Percentiles rank a stretch among this genome's conserved stretches.
These are phyloP conservation scores for Apiospora marii DNA, from an alignment of 2,329 filamentous ascomycete species.

Conservation along the genomic window DNA sequence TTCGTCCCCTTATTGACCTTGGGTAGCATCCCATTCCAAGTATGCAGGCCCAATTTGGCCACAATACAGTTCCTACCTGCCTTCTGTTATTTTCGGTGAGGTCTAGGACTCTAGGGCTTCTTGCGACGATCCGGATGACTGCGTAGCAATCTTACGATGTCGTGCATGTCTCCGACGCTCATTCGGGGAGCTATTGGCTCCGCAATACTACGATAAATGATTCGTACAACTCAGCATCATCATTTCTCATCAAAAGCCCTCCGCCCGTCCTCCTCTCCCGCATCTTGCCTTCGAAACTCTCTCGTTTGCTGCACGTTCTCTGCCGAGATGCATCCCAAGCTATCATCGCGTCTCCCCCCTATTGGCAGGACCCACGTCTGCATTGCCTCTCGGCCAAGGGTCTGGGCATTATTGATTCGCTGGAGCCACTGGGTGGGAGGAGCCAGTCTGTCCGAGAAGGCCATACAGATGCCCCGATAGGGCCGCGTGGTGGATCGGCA, in stretches of 20 bases:
- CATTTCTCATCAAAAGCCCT: not conserved
- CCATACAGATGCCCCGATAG: not conserved
- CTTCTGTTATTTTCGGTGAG: not conserved
- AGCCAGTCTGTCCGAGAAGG: not conserved
- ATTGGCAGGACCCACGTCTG: constrained; percentile 8
- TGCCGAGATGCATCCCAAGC: not conserved
- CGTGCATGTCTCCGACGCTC: not conserved
- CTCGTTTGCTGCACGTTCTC: constrained; percentile 9
- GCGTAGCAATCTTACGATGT: constrained; percentile 12
- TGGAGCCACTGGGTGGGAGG: not conserved
- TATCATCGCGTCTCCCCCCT: not conserved
- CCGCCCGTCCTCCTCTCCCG: not conserved
- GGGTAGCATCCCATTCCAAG: constrained; percentile 1
- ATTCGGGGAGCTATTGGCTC: not conserved
- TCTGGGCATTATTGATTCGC: not conserved
- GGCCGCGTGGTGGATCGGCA: not conserved
- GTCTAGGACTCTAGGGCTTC: not conserved
- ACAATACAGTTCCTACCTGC: not conserved
- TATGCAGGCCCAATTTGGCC: not conserved
- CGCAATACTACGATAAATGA: not conserved
- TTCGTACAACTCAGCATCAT: constrained; percentile 6
- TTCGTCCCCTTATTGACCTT: not conserved
- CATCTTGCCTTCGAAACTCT: not conserved
- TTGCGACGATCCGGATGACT: not conserved
- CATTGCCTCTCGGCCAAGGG: not conserved